phyloP scores from a whole-genome alignment of 2,329 filamentous ascomycete species.

The Trichoderma sp. region DNA sequence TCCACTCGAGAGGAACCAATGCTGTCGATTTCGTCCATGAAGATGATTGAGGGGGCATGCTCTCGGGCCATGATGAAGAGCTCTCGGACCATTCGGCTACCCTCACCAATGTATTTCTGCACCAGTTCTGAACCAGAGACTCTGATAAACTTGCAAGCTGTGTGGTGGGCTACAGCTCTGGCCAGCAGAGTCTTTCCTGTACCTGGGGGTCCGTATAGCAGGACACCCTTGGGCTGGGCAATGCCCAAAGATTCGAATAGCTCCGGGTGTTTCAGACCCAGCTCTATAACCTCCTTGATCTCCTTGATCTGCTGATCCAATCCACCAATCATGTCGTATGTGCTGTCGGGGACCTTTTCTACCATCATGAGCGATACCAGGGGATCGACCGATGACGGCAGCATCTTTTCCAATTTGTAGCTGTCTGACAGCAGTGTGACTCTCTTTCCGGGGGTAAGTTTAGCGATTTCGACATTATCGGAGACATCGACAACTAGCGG shows the following conservation, averaged over 20 bases:
- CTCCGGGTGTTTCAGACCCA: constrained; percentile 96
- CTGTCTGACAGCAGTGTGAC: constrained; percentile 95
- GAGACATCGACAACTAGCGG: constrained; percentile 88
- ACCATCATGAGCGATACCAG: constrained; percentile 99
- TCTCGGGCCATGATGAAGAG: constrained; percentile 99
- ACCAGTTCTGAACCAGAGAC: constrained; percentile 95
- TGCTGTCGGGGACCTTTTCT: constrained; percentile 98
- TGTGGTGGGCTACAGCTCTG: constrained; percentile 95
- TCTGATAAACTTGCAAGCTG: constrained; percentile 98
- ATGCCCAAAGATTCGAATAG: constrained; percentile 99
- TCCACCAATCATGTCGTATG: constrained; percentile 99
- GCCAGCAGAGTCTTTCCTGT: constrained; percentile 96
- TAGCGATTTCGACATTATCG: constrained; percentile 89
- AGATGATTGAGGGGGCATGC: constrained; percentile 97
- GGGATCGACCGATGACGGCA: constrained; percentile 96
- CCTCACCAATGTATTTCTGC: constrained; percentile 99
- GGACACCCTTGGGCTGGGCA: constrained; percentile 94
- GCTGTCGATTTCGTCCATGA: constrained; percentile 99
- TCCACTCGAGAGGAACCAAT: constrained; percentile 97
- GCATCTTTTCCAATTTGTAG: constrained; percentile 98
- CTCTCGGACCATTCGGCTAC: constrained; percentile 96
- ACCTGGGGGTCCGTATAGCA: constrained; percentile 94
- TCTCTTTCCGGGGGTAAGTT: constrained; percentile 96
- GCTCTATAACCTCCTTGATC: constrained; percentile 99
- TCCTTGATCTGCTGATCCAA: constrained; percentile 99